A percentile compares a stretch with the other conserved stretches of the same genome.
Evolutionary conservation across 371 early-diverging fungal species (phyloP).

Genomic region (Rhizopus sp.): DNA sequence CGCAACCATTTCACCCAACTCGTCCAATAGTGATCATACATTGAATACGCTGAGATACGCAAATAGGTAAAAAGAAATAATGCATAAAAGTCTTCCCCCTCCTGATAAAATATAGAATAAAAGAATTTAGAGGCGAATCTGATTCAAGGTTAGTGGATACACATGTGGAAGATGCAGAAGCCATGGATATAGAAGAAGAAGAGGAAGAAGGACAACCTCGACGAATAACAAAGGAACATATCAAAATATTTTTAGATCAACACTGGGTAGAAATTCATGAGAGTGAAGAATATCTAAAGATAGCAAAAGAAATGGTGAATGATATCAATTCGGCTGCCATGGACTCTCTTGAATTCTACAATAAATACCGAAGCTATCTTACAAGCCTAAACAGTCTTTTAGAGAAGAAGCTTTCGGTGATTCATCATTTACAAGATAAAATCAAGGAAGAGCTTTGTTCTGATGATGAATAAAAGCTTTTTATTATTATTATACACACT

Average conservation of each 20-base stretch:
- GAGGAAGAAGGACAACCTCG: neutral
- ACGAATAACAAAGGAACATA: conserved; percentile 2
- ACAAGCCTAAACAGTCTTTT: neutral
- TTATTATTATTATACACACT: no score
- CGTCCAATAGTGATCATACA: conserved; percentile 93
- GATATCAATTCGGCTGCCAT: neutral
- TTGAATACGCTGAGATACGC: conserved; percentile 98
- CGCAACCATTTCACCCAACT: conserved; percentile 95
- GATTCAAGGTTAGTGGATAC: conserved; percentile 18
- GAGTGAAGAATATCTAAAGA: neutral
- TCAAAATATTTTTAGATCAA: neutral
- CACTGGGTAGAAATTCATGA: conserved; percentile 2
- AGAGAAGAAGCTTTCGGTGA: neutral
- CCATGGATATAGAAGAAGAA: neutral
- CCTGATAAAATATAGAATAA: conserved; percentile 18
- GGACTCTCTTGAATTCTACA: neutral
- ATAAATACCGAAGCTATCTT: neutral
- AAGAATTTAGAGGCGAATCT: conserved; percentile 45
- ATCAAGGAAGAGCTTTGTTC: conserved; percentile 3
- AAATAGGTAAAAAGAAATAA: conserved; percentile 61
- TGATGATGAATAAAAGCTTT: conserved; percentile 1
- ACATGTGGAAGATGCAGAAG: neutral
- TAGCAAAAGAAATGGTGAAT: neutral
- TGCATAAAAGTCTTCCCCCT: neutral
- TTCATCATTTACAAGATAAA: neutral